Conservation (phyloP, 257 asterid genomes). For the Solanum etuberosum region DNA sequence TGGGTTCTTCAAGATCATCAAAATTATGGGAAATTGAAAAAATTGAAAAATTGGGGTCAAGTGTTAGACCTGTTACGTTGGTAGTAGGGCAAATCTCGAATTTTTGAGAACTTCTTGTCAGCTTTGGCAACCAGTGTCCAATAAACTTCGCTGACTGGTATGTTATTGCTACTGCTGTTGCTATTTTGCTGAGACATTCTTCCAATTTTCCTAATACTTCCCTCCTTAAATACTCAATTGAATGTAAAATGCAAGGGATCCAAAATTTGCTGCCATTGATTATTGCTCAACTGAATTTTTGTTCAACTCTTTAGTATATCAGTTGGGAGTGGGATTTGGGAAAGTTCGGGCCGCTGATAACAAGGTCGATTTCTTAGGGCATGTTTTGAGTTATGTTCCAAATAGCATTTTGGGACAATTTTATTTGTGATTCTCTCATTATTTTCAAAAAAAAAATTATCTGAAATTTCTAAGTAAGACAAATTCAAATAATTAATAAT, state of each 20-base stretch:
- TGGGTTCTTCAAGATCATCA: neutral
- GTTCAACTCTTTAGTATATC: neutral
- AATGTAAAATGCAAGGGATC: neutral
- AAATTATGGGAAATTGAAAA: neutral
- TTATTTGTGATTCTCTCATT: neutral
- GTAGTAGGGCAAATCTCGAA: conserved; percentile 87
- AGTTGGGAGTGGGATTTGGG: neutral
- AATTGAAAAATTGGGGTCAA: neutral
- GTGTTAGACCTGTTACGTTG: conserved; percentile 62
- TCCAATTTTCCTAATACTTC: neutral
- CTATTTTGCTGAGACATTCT: conserved; percentile 45
- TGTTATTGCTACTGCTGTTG: neutral
- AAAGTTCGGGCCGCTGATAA: neutral
- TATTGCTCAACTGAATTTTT: neutral
- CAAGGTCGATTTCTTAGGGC: neutral
- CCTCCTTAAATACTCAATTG: neutral
- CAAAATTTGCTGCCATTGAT: neutral
- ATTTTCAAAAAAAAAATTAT: neutral
- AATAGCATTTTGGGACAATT: neutral
- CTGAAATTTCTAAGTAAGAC: neutral
- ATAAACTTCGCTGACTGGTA: conserved; percentile 83
- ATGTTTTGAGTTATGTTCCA: neutral
- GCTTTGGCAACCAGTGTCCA: conserved; percentile 94
- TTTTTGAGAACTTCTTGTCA: conserved; percentile 92
- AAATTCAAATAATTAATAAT: neutral